Evolutionary conservation across 1,139 yeast genomes (phyloP), one percentile per base, ranked within the genome.

Genomic region (Candida labiduridarum): DNA sequence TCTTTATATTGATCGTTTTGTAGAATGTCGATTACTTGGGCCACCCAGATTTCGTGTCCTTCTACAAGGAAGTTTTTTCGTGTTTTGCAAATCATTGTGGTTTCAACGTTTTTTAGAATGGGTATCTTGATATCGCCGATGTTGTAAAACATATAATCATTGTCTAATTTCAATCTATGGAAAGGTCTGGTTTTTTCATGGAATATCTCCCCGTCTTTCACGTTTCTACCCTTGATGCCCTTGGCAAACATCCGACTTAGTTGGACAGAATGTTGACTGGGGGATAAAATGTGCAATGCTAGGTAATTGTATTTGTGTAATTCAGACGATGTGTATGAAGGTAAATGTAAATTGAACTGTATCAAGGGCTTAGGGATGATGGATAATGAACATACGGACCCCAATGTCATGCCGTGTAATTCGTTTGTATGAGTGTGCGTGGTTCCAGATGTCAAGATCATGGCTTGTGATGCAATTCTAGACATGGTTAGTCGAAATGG

Each of bases 1-100:
- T 54, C 51, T 1, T 45, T 40, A 49, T 61, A 58, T 14, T 30
- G 15, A 1, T 44, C 41, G 29, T 60, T 59, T 5, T 56, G 55
- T 19, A 79, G 49, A 4, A 84, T 78, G 46, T 85, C 85, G 35
- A 76, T 64, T 1, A 87, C 89, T 51, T 78, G 75, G 2, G 88
- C 95, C 2, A 89, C 83, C 96, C 97, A 90, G 2, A 91, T 84
- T 63, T 90, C 96, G 65, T 91, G 97, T 58, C 86, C 89, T 52
- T 86, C 90, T 0, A 90, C 83, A 16, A 67, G 67, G 49, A 88
- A 75, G 7, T 80, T 82, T 36, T 76, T 68, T 40, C 69, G 68
- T 43, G 82, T 80, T 51, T 79, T 71, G 63, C 96, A 89, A 14
- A 89, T 78, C 50, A 90, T 69, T 0, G 85, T 81, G 29, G 84